phyloP scores from a whole-genome alignment of 2,329 filamentous ascomycete genomes.

The Malbranchea zuffiana region DNA sequence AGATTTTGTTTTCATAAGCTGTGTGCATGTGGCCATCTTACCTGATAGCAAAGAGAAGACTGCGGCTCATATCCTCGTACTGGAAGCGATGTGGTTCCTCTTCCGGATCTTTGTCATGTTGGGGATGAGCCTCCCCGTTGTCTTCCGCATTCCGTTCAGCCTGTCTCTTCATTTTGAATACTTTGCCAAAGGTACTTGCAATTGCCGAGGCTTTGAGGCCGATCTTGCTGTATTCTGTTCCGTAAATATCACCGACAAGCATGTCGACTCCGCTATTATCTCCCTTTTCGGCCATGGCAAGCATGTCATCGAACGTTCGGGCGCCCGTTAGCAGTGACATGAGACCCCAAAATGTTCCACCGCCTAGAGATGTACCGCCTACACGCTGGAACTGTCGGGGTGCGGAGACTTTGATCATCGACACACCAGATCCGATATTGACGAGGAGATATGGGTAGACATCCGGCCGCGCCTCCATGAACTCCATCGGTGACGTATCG shows the following conservation, averaged over 20 bases:
- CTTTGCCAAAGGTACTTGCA: slow-evolving; percentile 91
- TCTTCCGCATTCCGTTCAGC: slow-evolving; percentile 72
- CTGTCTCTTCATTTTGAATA: slow-evolving; percentile 82
- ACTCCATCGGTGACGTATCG: slow-evolving; percentile 81
- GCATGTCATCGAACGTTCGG: slow-evolving; percentile 93
- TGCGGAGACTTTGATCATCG: slow-evolving; percentile 92
- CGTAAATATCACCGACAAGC: slow-evolving; percentile 96
- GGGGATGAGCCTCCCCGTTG: slow-evolving; percentile 46
- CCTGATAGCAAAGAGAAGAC: slow-evolving; percentile 81
- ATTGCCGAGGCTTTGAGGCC: slow-evolving; percentile 93
- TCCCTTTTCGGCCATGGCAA: slow-evolving; percentile 76
- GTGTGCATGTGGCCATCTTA: slow-evolving; percentile 20
- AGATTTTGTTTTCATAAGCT: no score
- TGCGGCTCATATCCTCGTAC: slow-evolving; percentile 76
- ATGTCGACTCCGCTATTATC: slow-evolving; percentile 93
- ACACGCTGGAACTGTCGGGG: slow-evolving; percentile 80
- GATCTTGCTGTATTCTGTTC: slow-evolving; percentile 89
- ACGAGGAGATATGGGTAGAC: slow-evolving; percentile 96
- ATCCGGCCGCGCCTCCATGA: slow-evolving; percentile 62
- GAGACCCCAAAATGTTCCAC: slow-evolving; percentile 94
- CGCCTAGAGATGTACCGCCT: slow-evolving; percentile 85
- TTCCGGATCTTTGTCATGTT: slow-evolving; percentile 38
- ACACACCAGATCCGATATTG: slow-evolving; percentile 95
- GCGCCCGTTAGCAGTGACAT: slow-evolving; percentile 87
- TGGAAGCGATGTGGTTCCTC: slow-evolving; percentile 48